Conservation (phyloP, 352 stramenopile genomes). For the Phytophthora syringae region DNA sequence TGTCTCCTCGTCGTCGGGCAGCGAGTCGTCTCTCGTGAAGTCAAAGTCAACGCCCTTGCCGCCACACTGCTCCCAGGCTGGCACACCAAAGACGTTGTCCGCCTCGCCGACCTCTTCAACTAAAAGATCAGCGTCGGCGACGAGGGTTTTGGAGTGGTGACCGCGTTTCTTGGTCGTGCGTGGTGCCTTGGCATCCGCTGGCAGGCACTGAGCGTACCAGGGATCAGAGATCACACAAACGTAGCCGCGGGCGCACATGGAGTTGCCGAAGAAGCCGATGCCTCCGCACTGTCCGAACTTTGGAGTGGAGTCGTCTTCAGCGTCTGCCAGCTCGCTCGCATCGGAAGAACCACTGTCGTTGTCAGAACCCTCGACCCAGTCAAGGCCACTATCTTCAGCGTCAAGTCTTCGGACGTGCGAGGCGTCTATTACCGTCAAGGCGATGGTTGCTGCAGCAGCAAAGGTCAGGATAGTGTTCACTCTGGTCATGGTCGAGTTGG, state of each 20-base stretch:
- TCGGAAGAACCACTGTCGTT: constrained; percentile 12
- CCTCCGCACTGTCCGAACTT: constrained; percentile 42
- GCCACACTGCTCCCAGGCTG: constrained; percentile 37
- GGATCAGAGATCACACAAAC: constrained; percentile 36
- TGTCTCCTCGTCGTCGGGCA: constrained; percentile 16
- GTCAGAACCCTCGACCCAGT: constrained; percentile 10
- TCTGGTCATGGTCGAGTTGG: constrained; percentile 16
- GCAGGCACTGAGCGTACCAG: constrained; percentile 59
- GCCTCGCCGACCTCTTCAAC: constrained; percentile 9
- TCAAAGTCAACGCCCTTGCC: constrained; percentile 41
- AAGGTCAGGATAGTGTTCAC: constrained; percentile 1
- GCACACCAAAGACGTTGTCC: neutral
- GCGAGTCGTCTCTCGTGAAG: constrained; percentile 16
- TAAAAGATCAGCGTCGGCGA: constrained; percentile 13
- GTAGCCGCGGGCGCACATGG: constrained; percentile 23
- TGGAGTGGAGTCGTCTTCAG: constrained; percentile 15
- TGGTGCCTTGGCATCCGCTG: constrained; percentile 6
- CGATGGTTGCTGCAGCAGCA: constrained; percentile 1
- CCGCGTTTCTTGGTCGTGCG: constrained; percentile 10
- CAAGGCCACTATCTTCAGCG: constrained; percentile 12
- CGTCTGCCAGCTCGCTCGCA: constrained; percentile 11
- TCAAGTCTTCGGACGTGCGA: constrained; percentile 17
- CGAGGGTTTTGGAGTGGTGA: constrained; percentile 6
- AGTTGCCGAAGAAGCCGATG: constrained; percentile 25
- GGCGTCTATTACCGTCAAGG: constrained; percentile 3